Base-by-base conservation (phyloP, 2,329 filamentous ascomycete species). In the Decorospora gaudefroyi region DNA sequence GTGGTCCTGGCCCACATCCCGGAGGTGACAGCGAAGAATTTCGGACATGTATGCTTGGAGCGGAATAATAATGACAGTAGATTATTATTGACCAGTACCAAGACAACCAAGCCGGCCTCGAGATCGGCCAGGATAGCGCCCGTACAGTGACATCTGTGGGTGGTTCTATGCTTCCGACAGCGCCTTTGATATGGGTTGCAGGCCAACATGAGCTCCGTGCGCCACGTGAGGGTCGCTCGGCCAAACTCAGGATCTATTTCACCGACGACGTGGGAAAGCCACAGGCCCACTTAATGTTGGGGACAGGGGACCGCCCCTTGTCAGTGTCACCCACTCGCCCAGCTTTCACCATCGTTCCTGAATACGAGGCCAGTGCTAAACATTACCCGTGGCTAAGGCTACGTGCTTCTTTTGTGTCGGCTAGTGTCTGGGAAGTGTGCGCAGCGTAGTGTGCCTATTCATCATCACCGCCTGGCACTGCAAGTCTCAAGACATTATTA, bases 141-240 rank as follows among this genome's bases (percentile, higher is more conserved):
- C 15, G 33, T 22, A 40, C 35, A 40, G 25, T 38, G 42, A 36
- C 28, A 51, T 34, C 26, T 42, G 29, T 31, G 29, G 47, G 45
- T n/a, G 39, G 43, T 22, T 59, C 51, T 40, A 46, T 37, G 7
- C 13, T 39, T 46, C 48, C 45, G 46, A 47, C 49, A 49, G 27
- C 41, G 33, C 39, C 30, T 39, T 40, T 46, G 42, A 40, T 46
- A 34, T 27, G 30, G 16, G n/a, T n/a, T n/a, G n/a, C n/a, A n/a
- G n/a, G n/a, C n/a, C n/a, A n/a, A n/a, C n/a, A n/a, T n/a, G 31
- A 38, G 44, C 32, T 43, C 49, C 41, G 46, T 49, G 55, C 51
- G 59, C 65, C 65, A 69, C 66, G 64, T 67, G 65, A 67, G 56
- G 25, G 34, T 26, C 23, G 15, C 31, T 62, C 64, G 63, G 65